Base-by-base conservation (phyloP, 2,329 filamentous ascomycete genomes). In the Clonostachys rosea region DNA sequence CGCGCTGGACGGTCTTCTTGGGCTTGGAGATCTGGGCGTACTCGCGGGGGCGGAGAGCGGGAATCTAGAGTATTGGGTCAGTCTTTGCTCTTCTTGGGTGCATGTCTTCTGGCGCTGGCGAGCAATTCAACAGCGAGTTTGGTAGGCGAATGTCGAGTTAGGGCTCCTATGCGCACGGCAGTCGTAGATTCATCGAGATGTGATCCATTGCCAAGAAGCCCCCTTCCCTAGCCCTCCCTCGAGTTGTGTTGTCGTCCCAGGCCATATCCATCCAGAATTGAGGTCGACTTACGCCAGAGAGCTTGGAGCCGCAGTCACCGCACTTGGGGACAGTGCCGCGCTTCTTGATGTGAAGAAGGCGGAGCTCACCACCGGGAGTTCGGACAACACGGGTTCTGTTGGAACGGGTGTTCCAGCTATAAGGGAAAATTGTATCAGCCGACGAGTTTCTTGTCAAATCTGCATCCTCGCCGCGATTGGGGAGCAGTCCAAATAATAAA, bases 331-430 rank as follows among this genome's bases (percentile, higher is more conserved):
- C 88, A 71, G 91, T 95, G 64, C 91, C 94, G 74, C 86, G 89
- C 90, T 99, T 99, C 89, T 97, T 97, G 82, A 96, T 91, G 87
- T 99, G 92, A 65, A 97, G 88, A 71, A 96, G 86, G 73, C 94
- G 86, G 68, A 96, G 86, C 73, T 92, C 84, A 73, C 94, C 94
- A 74, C 94, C 95, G 61, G 95, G 94, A 61, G 94, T 99, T 84
- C 94, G 94, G 76, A 96, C 74, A 67, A 95, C 82, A 71, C 94
- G 88, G 73, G 94, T 92, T 77, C 91, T 90, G 88, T 99, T 96
- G 74, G 89, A 95, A 72, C 81, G 81, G 73, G 92, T 97, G 86
- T 97, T 97, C 89, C 97, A 99, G 71, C 89, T 94, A 67, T 49
- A 49, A 39, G 17, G 36, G 17, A 39, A 39, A 39, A 9, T 30